phyloP scores from a whole-genome alignment of 2,329 filamentous ascomycete genomes.

The Monosporascus sp. region DNA sequence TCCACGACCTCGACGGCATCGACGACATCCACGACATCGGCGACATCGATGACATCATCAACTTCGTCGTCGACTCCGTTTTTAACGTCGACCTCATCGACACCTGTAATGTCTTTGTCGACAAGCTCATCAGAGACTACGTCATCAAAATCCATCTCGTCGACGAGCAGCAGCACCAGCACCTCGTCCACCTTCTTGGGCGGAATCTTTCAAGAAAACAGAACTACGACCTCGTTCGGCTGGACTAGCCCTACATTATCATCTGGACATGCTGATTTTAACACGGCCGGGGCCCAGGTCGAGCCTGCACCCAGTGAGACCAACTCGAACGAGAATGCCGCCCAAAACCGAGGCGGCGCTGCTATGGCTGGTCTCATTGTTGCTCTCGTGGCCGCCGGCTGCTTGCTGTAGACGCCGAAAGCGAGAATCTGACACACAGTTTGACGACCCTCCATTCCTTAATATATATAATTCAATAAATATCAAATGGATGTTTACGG shows the following conservation, averaged over 20 bases:
- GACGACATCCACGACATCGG: neutral
- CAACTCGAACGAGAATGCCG: conserved; percentile 40
- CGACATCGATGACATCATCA: conserved; percentile 6
- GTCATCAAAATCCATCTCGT: conserved; percentile 1
- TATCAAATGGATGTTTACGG: no score
- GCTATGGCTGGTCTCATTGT: conserved; percentile 51
- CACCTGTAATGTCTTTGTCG: conserved; percentile 1
- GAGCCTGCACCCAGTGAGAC: conserved; percentile 28
- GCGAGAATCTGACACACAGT: neutral
- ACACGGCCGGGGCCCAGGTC: conserved; percentile 9
- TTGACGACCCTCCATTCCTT: neutral
- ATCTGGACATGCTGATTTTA: conserved; percentile 21
- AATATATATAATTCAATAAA: no score
- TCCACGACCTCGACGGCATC: conserved; percentile 19
- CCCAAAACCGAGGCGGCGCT: conserved; percentile 41
- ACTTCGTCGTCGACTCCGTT: conserved; percentile 7
- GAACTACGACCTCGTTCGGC: conserved; percentile 21
- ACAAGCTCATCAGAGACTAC: conserved; percentile 10
- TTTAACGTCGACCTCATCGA: neutral
- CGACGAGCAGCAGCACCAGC: neutral
- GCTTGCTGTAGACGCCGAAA: conserved; percentile 18
- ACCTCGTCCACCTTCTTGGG: conserved; percentile 27
- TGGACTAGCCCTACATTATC: conserved; percentile 14
- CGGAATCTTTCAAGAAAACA: conserved; percentile 52
- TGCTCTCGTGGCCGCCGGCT: conserved; percentile 47